These are phyloP conservation scores for Fallopia convolvulus DNA, from an alignment of 148 eudicot species.

Conservation along the genomic window DNA sequence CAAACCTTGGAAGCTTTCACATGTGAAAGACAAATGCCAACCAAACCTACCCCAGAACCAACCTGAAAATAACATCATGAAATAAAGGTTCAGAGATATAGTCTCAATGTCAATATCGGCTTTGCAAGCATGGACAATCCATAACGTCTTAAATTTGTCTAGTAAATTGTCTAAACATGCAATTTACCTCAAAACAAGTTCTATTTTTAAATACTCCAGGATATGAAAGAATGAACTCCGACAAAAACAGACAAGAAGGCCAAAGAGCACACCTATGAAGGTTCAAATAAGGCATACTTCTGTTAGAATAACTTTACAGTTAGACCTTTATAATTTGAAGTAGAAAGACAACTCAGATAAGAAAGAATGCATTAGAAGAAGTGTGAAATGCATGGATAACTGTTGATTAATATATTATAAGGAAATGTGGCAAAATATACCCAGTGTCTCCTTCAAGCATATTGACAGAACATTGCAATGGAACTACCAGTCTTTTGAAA, in stretches of 20 bases:
- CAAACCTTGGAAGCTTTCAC: constrained; percentile 69
- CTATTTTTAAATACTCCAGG: constrained; percentile 58
- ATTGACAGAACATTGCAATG: constrained; percentile 76
- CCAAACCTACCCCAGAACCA: constrained; percentile 93
- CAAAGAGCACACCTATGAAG: constrained; percentile 72
- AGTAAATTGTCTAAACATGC: not conserved
- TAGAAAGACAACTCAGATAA: not conserved
- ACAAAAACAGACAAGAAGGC: constrained; percentile 91
- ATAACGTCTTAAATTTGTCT: not conserved
- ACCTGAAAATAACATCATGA: constrained; percentile 34
- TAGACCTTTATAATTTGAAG: not conserved
- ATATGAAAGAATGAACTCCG: constrained; percentile 85
- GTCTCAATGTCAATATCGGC: not conserved
- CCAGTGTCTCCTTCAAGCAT: constrained; percentile 98
- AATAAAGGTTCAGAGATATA: not conserved
- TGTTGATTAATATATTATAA: not conserved
- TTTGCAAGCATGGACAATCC: not conserved
- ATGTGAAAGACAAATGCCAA: constrained; percentile 72
- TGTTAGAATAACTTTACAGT: not conserved
- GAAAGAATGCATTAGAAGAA: not conserved
- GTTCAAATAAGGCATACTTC: not conserved
- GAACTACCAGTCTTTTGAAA: constrained; percentile 41
- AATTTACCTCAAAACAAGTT: constrained; percentile 79
- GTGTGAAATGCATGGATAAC: not conserved
- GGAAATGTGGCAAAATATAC: constrained; percentile 31